Base-by-base conservation (phyloP, 2,329 filamentous ascomycete species). In the Fusarium nanum region DNA sequence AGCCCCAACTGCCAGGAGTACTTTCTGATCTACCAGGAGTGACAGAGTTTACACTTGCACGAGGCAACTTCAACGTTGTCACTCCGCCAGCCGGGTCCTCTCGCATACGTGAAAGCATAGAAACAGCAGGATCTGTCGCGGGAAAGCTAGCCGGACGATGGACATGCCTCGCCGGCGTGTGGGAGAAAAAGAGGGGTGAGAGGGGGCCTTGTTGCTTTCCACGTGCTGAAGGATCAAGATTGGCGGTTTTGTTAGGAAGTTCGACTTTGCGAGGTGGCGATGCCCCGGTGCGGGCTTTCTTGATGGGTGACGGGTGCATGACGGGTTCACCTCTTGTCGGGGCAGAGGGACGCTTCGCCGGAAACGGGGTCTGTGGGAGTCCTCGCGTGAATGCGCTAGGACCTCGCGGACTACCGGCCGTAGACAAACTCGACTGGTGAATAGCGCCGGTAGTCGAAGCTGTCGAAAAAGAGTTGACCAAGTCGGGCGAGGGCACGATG, bases 41-140 rank as follows among this genome's bases (percentile, higher is more conserved):
- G 10, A 83, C 76, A 10, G 83, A 81, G 64, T 78, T 83, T 56
- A 89, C 80, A 57, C 82, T 87, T 42, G 86, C 86, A 59, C 85
- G 81, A 13, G 87, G 85, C 47, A 89, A 80, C 73, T 85, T 87
- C 54, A 87, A 81, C 56, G 85, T 89, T 22, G 84, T 88, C 28
- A 89, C 81, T 5, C 73, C 61, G 40, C 83, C 84, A 18, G 79
- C 71, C 16, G 75, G 60, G n/a, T 83, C 79, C 46, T 87, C 83
- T 37, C 79, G 80, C 60, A 82, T 78, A 54, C 79, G 82, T 58
- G 80, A 80, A 68, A 87, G 79, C 81, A 88, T 86, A 55, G 81
- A 83, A 32, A 78, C 76, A 25, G 83, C 77, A 8, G 80, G 77
- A 60, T 86, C 85, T 16, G 81, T 76, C 23, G 81, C 76, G 23